Evolutionary conservation across 164 flowering plant genomes (phyloP), one percentile per base, ranked within the genome.

Genomic region (Platanus orientalis): DNA sequence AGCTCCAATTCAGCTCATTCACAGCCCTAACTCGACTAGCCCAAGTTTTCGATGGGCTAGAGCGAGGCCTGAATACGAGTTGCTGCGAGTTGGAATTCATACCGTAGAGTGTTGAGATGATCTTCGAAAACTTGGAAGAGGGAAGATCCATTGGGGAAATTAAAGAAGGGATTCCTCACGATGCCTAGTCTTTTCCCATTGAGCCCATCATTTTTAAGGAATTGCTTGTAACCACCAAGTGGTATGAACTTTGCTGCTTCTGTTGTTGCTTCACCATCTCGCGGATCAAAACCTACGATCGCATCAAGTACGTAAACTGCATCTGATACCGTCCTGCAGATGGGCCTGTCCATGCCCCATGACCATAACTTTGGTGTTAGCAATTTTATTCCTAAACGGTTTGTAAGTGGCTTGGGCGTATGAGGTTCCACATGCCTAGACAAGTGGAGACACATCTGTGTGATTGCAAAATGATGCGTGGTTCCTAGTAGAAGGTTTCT

Each of bases 301-400:
- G 70, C 80, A 53, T 85, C 86, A 1, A 85, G 83, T 19, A 81
- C 83, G 64, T 71, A 64, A 54, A 75, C 84, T 1, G 88, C 86
- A 71, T 85, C 87, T 1, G 81, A 50, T 4, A 85, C 90, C 17
- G 84, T 83, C 76, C 87, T 78, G 71, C 83, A 72, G 4, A 81
- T 78, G 0, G 89, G 83, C 67, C 85, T 77, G 76, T 34, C 47
- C 16, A 9, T 32, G 39, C 9, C 39, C 39, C n/a, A n/a, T n/a
- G n/a, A n/a, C n/a, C n/a, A n/a, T n/a, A n/a, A n/a, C n/a, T n/a
- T n/a, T n/a, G n/a, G n/a, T n/a, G n/a, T n/a, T n/a, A n/a, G n/a
- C n/a, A n/a, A n/a, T n/a, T n/a, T n/a, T n/a, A n/a, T n/a, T n/a
- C n/a, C n/a, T n/a, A n/a, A n/a, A n/a, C n/a, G n/a, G n/a, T n/a